Evolutionary conservation across 345 rosid species (phyloP).

Genomic region (Eutrema yunnanense): DNA sequence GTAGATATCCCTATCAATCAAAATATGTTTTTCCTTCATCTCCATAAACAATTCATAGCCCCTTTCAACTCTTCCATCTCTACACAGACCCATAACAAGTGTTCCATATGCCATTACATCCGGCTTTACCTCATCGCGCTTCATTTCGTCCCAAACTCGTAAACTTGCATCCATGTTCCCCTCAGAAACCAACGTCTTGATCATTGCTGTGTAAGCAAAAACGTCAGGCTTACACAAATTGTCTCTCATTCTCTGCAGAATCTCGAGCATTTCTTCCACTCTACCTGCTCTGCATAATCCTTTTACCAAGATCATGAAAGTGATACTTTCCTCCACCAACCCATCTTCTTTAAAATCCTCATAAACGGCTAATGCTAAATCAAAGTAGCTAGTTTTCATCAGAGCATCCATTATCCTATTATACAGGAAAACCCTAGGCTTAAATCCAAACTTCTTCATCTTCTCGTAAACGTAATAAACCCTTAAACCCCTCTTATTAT

Average conservation of each 20-base stretch:
- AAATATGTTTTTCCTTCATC: slow-evolving; percentile 60
- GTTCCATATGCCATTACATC: slow-evolving; percentile 88
- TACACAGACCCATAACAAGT: slow-evolving; percentile 56
- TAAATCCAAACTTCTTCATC: slow-evolving; percentile 76
- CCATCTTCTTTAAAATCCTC: slow-evolving; percentile 64
- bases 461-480: slow-evolving; percentile 77
- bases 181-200: slow-evolving; percentile 49
- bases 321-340: slow-evolving; percentile 67
- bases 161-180: slow-evolving; percentile 71
- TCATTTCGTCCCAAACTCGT: slow-evolving; percentile 86
- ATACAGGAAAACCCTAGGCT: slow-evolving; percentile 66
- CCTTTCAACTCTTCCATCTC: slow-evolving; percentile 49
- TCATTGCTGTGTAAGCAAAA: slow-evolving; percentile 81
- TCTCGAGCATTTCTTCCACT: slow-evolving; percentile 50
- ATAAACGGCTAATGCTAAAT: slow-evolving; percentile 74
- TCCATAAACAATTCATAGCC: slow-evolving; percentile 62
- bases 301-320: slow-evolving; percentile 72
- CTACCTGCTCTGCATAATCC: slow-evolving; percentile 72
- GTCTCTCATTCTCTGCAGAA: slow-evolving; percentile 64
- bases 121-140: slow-evolving; percentile 52
- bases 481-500: slow-evolving; percentile 72
- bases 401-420: slow-evolving; percentile 77
- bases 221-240: slow-evolving; percentile 76
- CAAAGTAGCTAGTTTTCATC: slow-evolving; percentile 55
- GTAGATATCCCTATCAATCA: slow-evolving; percentile 72